A percentile compares a stretch with the other conserved stretches of the same genome.
phyloP scores from a whole-genome alignment of 2,329 filamentous ascomycete genomes.

The Paraconiothyrium sp. region DNA sequence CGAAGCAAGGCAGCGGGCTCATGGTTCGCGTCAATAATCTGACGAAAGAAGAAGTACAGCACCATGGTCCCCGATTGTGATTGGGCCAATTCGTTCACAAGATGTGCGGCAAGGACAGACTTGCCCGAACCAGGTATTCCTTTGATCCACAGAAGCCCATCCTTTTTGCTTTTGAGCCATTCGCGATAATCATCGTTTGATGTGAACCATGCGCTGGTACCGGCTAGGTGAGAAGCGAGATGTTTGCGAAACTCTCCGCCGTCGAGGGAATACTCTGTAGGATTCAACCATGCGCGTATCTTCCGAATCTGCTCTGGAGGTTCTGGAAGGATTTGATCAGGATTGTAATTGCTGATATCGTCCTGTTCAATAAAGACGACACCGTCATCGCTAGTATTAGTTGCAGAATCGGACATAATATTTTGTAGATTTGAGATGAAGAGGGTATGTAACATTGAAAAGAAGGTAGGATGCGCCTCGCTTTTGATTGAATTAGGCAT shows the following conservation, averaged over 20 bases:
- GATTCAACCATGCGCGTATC: conserved; percentile 29
- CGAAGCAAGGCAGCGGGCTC: conserved; percentile 35
- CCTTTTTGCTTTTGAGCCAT: conserved; percentile 19
- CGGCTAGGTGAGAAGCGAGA: conserved; percentile 23
- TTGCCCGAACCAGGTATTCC: conserved; percentile 54
- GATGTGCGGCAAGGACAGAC: conserved; percentile 43
- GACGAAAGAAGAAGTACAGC: conserved; percentile 52
- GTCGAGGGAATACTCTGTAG: conserved; percentile 24
- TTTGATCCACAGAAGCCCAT: conserved; percentile 36
- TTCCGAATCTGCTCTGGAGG: conserved; percentile 23
- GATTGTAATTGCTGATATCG: conserved; percentile 47
- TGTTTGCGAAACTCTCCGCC: conserved; percentile 30
- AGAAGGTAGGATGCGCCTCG: not conserved
- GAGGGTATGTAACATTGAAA: not conserved
- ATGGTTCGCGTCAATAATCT: conserved; percentile 49
- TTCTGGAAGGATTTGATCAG: conserved; percentile 44
- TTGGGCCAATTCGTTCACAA: conserved; percentile 20
- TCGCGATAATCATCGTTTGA: conserved; percentile 14
- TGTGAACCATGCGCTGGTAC: conserved; percentile 17
- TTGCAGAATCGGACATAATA: conserved; percentile 1
- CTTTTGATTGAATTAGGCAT: not conserved
- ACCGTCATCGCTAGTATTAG: conserved; percentile 25
- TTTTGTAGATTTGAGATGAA: not conserved
- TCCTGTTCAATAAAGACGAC: conserved; percentile 35
- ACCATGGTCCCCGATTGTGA: conserved; percentile 29